A percentile compares a stretch with the other conserved stretches of the same genome.
These are phyloP conservation scores for Cladosporium sp. DNA, from an alignment of 2,329 filamentous ascomycete genomes.

Conservation along the genomic window DNA sequence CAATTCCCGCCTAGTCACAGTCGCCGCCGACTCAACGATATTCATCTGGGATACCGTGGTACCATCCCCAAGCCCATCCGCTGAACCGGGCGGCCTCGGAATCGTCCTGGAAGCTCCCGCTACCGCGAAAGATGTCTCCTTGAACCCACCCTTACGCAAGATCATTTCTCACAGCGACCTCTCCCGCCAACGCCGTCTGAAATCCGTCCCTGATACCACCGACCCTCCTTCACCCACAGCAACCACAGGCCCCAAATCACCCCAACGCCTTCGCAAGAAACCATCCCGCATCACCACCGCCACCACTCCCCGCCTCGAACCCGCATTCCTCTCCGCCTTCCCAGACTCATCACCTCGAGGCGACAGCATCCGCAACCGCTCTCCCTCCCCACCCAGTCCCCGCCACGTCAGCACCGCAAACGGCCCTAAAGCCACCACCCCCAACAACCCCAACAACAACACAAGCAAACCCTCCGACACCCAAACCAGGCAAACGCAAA, in stretches of 20 bases:
- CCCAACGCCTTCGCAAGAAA: constrained; percentile 52
- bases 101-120: constrained; percentile 6
- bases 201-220: constrained; percentile 30
- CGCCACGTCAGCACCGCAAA: constrained; percentile 13
- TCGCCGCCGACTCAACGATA: constrained; percentile 48
- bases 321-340: constrained; percentile 30
- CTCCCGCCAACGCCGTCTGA: constrained; percentile 57
- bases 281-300: constrained; percentile 49
- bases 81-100: constrained; percentile 2
- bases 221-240: constrained; percentile 33
- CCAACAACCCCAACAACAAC: no score
- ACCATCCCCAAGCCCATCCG: constrained; percentile 8
- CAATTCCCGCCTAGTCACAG: constrained; percentile 40
- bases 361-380: constrained; percentile 31
- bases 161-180: constrained; percentile 85
- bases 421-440: constrained; percentile 32
- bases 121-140: neutral
- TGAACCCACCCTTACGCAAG: constrained; percentile 70
- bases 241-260: constrained; percentile 44
- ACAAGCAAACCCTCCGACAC: constrained; percentile 23
- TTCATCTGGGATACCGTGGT: constrained; percentile 42
- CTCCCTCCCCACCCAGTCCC: constrained; percentile 40
- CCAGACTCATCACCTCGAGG: constrained; percentile 18
- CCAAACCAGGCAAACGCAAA: no score
- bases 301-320: constrained; percentile 41